Evolutionary conservation across 169 alveolate species (phyloP).

Genomic region (Eimeria acervulina): DNA sequence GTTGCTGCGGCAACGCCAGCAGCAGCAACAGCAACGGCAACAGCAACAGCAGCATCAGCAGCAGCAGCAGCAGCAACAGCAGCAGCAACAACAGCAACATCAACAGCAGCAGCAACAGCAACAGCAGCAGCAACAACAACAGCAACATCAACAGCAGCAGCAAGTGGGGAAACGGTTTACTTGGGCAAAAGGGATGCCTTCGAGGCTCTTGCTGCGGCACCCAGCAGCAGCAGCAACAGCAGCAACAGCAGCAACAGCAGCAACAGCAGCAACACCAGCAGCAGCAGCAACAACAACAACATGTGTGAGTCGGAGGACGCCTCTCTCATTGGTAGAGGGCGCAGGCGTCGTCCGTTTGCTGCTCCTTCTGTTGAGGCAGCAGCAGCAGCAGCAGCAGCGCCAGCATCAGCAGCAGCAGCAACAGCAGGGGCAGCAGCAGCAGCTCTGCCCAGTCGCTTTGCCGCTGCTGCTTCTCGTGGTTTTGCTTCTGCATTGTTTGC

Average conservation of each 20-base stretch:
- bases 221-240: neutral
- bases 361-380: too few relatives aligned
- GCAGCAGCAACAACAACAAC: neutral
- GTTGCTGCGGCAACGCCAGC: neutral
- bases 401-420: too few relatives aligned
- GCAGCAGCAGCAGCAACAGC: too few relatives aligned
- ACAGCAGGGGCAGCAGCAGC: too few relatives aligned
- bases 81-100: neutral
- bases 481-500: neutral
- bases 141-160: slow-evolving; percentile 50
- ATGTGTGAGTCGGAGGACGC: neutral
- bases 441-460: too few relatives aligned
- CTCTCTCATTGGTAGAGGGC: neutral
- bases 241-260: too few relatives aligned
- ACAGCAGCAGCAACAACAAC: neutral
- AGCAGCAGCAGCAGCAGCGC: too few relatives aligned
- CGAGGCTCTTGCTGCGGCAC: neutral
- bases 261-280: neutral
- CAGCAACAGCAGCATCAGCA: neutral
- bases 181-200: neutral
- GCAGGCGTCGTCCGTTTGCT: neutral
- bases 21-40: neutral
- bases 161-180: neutral
- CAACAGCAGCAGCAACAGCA: slow-evolving; percentile 20
- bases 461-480: neutral